Percentiles rank a stretch among this genome's conserved stretches.
phyloP scores from a whole-genome alignment of 306 rosid genomes.

The Medicago lupulina region DNA sequence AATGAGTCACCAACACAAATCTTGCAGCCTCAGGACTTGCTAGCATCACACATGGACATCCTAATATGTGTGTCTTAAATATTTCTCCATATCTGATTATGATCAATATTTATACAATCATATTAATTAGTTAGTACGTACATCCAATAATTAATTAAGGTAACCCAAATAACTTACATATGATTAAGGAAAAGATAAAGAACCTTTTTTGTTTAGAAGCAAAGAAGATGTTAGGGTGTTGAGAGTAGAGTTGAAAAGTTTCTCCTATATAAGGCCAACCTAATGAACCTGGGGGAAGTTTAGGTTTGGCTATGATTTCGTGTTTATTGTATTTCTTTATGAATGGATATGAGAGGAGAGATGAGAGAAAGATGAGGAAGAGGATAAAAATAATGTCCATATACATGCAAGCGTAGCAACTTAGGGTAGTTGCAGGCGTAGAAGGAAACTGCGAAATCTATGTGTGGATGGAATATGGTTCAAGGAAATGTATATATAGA shows the following conservation, averaged over 20 bases:
- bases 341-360: conserved; percentile 43
- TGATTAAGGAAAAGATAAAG: too few species aligned
- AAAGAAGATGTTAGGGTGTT: conserved; percentile 77
- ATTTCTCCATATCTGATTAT: conserved; percentile 77
- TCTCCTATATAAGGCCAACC: conserved; percentile 89
- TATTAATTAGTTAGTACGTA: not conserved
- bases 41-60: conserved; percentile 86
- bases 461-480: not conserved
- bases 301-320: conserved; percentile 44
- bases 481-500: conserved; percentile 2
- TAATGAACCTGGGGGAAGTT: conserved; percentile 92
- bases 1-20: conserved; percentile 78
- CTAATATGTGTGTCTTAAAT: conserved; percentile 75
- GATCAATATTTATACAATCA: not conserved
- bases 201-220: conserved; percentile 76
- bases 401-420: conserved; percentile 28
- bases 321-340: conserved; percentile 43
- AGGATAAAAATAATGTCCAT: conserved; percentile 60
- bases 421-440: conserved; percentile 17
- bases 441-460: not conserved
- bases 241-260: conserved; percentile 83
- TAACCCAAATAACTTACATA: too few species aligned
- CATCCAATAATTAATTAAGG: not conserved
- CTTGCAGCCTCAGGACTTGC: conserved; percentile 82
- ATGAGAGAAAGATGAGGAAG: conserved; percentile 52